Conservation (phyloP, 495 filamentous ascomycete species). For the Tuber brumale region DNA sequence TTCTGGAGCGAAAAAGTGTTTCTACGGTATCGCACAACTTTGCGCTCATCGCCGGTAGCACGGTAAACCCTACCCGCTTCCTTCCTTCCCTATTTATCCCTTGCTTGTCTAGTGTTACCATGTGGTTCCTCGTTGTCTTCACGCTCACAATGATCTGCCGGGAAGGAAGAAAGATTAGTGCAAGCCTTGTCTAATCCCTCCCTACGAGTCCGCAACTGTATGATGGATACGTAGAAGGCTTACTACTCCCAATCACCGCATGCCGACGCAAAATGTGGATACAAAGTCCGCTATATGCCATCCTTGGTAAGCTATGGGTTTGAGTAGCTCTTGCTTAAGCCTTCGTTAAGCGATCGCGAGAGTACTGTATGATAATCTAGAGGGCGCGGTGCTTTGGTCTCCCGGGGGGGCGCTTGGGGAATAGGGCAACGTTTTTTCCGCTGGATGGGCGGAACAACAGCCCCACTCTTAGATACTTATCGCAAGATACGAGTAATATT, state of each 20-base stretch:
- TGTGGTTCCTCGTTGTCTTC: not conserved
- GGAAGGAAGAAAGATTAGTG: not conserved
- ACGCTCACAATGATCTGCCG: not conserved
- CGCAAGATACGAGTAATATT: not conserved
- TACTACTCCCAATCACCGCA: not conserved
- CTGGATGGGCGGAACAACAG: too few species aligned
- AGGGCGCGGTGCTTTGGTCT: not conserved
- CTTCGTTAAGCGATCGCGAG: not conserved
- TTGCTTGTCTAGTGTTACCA: not conserved
- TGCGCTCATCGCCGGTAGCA: not conserved
- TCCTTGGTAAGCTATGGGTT: not conserved
- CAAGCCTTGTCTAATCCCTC: not conserved
- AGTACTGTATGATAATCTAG: not conserved
- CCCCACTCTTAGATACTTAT: too few species aligned
- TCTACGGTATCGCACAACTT: not conserved
- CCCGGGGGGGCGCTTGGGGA: too few species aligned
- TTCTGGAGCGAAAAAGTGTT: not conserved
- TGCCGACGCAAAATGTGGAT: not conserved
- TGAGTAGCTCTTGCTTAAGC: not conserved
- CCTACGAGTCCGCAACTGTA: too few species aligned
- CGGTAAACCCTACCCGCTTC: not conserved
- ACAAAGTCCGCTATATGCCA: too few species aligned
- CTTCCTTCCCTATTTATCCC: not conserved
- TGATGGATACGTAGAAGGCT: not conserved
- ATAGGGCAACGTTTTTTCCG: too few species aligned